Percentiles rank a stretch among this genome's conserved stretches.
Conservation (phyloP, 179 eudicot species). For the Beta lomatogona region DNA sequence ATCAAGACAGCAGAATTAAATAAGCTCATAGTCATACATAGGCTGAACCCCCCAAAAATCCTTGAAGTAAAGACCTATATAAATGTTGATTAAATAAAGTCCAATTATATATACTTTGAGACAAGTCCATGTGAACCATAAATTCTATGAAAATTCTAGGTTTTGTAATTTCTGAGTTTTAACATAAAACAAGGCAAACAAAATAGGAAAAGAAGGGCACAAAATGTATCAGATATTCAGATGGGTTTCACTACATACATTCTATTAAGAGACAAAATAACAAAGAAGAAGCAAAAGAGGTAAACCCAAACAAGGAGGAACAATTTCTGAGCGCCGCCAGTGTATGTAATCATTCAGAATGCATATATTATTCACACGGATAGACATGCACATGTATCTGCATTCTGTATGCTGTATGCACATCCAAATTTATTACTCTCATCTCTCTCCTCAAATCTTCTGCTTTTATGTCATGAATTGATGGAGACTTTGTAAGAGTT, state of each 20-base stretch:
- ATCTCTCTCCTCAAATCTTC: no score
- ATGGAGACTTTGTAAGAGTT: no score
- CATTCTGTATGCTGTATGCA: neutral
- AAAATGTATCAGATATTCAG: neutral
- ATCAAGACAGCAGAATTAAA: neutral
- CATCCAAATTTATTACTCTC: neutral
- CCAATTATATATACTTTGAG: neutral
- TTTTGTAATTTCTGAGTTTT: neutral
- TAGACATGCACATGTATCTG: constrained; percentile 6
- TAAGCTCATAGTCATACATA: neutral
- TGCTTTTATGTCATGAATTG: no score
- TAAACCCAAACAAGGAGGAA: constrained; percentile 1
- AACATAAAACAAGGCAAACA: neutral
- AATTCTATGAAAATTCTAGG: no score
- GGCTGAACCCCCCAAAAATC: neutral
- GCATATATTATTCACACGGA: neutral
- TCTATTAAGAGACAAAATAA: constrained; percentile 7
- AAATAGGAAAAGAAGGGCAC: neutral
- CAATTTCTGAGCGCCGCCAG: constrained; percentile 22
- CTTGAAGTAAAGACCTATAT: neutral
- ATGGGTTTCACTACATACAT: neutral
- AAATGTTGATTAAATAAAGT: neutral
- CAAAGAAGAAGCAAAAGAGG: neutral
- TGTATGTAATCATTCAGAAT: neutral
- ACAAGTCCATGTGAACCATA: constrained; percentile 20